Conservation (phyloP, 2,329 filamentous ascomycete species). For the Teratosphaeriaceae sp. region DNA sequence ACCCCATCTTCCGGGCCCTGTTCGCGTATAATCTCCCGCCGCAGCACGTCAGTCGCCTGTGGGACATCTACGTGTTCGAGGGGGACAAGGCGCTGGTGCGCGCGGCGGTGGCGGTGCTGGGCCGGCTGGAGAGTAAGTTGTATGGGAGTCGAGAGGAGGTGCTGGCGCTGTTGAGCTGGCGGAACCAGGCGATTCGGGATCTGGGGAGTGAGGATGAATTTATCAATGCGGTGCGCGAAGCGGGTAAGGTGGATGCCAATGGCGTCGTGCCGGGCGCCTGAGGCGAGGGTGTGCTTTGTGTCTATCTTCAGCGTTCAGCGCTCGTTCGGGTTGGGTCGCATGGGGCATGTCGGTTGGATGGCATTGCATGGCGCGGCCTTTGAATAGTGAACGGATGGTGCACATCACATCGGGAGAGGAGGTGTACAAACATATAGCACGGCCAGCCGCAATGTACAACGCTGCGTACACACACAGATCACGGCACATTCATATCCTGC, state of each 20-base stretch:
- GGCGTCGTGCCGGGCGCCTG: not conserved
- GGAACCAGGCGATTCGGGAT: conserved; percentile 25
- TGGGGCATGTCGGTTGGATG: no score
- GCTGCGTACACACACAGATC: no score
- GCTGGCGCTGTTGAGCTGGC: conserved; percentile 38
- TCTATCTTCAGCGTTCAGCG: not conserved
- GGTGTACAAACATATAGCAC: no score
- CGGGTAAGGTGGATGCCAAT: conserved; percentile 28
- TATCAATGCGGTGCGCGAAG: conserved; percentile 30
- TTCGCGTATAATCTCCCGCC: conserved; percentile 25
- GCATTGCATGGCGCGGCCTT: no score
- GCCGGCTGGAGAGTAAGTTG: conserved; percentile 44
- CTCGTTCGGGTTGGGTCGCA: no score
- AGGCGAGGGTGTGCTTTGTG: not conserved
- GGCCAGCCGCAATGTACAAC: no score
- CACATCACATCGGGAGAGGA: no score
- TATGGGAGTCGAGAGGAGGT: conserved; percentile 41
- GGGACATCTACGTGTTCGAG: conserved; percentile 80
- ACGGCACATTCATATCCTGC: conserved; percentile 2
- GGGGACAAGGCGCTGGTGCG: conserved; percentile 66
- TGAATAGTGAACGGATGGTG: no score
- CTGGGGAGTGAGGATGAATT: conserved; percentile 36
- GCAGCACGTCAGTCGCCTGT: conserved; percentile 58
- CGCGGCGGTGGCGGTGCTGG: conserved; percentile 62
- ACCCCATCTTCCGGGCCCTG: conserved; percentile 27